phyloP scores from a whole-genome alignment of 495 filamentous ascomycete species.

The Halenospora varia region DNA sequence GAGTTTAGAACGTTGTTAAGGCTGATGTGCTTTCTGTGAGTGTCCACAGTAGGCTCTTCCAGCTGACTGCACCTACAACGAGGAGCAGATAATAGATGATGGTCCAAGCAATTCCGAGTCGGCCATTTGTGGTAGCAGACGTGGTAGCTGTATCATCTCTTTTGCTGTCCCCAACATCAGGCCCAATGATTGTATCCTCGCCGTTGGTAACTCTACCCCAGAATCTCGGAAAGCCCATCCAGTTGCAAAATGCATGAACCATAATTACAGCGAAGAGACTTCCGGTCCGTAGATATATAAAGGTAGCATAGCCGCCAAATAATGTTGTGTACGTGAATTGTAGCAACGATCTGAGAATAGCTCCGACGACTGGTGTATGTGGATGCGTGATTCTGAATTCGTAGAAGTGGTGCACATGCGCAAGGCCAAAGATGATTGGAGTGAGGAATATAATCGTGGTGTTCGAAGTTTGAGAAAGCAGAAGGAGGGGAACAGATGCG shows the following conservation, averaged over 20 bases:
- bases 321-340: constrained; percentile 92
- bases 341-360: constrained; percentile 66
- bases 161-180: constrained; percentile 15
- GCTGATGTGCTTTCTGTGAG: constrained; percentile 60
- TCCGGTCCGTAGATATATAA: constrained; percentile 84
- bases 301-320: constrained; percentile 90
- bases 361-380: constrained; percentile 51
- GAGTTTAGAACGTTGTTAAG: constrained; percentile 34
- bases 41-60: constrained; percentile 64
- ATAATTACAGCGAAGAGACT: constrained; percentile 67
- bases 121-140: neutral
- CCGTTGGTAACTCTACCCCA: constrained; percentile 64
- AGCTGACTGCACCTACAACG: constrained; percentile 64
- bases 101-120: constrained; percentile 57
- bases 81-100: constrained; percentile 74
- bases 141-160: neutral
- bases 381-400: constrained; percentile 86
- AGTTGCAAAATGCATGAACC: constrained; percentile 89
- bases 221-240: constrained; percentile 80
- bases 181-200: constrained; percentile 11
- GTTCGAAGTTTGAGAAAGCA: constrained; percentile 62
- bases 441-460: constrained; percentile 67
- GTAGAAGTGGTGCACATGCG: constrained; percentile 94
- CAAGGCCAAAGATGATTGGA: constrained; percentile 90
- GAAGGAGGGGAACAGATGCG: constrained; percentile 72